phyloP scores from a whole-genome alignment of 169 alveolate genomes.

The Plasmodium fragile region DNA sequence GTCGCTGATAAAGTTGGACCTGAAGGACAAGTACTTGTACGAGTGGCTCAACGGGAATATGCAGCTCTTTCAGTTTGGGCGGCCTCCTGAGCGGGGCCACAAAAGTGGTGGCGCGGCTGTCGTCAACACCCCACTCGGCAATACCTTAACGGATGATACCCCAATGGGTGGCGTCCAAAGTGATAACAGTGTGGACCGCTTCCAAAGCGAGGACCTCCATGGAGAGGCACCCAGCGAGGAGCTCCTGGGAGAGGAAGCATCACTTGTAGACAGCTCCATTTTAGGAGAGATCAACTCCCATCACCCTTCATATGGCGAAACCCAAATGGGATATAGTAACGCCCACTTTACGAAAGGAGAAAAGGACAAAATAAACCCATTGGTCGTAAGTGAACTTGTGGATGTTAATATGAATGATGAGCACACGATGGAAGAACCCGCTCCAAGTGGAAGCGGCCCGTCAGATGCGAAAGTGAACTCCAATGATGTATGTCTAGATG shows the following conservation, averaged over 20 bases:
- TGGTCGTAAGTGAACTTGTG: background rate
- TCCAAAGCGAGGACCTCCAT: background rate
- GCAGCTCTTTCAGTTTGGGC: conserved; percentile 22
- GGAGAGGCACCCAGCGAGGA: background rate
- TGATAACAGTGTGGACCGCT: background rate
- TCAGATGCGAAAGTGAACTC: background rate
- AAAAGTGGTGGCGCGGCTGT: background rate
- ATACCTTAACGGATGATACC: no score
- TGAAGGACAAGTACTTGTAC: conserved; percentile 49
- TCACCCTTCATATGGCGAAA: background rate
- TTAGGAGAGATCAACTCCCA: background rate
- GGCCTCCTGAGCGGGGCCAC: background rate
- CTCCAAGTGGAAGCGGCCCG: background rate
- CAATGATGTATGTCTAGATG: conserved; percentile 57
- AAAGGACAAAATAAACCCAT: background rate
- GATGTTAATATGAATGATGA: background rate
- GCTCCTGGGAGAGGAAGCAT: background rate
- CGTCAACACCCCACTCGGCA: background rate
- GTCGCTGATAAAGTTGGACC: conserved; percentile 50
- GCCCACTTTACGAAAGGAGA: background rate
- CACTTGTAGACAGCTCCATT: background rate
- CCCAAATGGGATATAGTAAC: background rate
- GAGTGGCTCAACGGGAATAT: conserved; percentile 57
- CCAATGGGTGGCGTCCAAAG: background rate
- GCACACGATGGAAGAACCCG: background rate